These are phyloP conservation scores for Zoysia matrella DNA, from an alignment of 202 grass and related monocot genomes.

Conservation along the genomic window DNA sequence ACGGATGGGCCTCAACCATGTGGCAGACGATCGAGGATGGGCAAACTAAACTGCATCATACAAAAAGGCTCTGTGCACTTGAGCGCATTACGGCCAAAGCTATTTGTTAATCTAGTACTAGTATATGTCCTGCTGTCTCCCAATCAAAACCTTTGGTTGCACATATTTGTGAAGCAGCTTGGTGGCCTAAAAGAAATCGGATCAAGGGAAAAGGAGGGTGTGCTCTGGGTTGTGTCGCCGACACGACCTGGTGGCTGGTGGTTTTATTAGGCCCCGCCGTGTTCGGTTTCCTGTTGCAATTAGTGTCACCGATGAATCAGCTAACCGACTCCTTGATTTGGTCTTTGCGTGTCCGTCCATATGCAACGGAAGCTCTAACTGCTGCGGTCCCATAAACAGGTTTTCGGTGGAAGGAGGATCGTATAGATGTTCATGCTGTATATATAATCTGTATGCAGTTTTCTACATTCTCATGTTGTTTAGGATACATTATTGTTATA, in stretches of 20 bases:
- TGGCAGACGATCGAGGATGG: constrained; percentile 22
- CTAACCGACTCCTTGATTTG: constrained; percentile 28
- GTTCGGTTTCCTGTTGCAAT: constrained; percentile 30
- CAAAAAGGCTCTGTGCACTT: constrained; percentile 11
- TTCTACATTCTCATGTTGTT: not conserved
- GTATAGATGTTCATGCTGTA: not conserved
- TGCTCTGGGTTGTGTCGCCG: constrained; percentile 13
- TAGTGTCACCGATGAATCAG: constrained; percentile 50
- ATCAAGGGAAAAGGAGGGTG: not conserved
- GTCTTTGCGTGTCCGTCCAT: constrained; percentile 15
- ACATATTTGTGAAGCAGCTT: not conserved
- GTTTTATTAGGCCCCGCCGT: constrained; percentile 11
- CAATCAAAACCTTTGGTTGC: constrained; percentile 19
- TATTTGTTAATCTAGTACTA: constrained; percentile 2
- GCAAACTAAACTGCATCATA: constrained; percentile 3
- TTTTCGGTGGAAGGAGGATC: not conserved
- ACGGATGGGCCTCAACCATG: constrained; percentile 44
- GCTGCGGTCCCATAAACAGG: not conserved
- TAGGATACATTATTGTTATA: not conserved
- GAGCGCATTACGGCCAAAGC: not conserved
- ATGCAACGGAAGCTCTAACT: not conserved
- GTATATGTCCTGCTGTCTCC: not conserved
- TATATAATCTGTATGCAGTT: not conserved
- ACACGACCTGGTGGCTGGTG: constrained; percentile 33
- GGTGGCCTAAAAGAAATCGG: constrained; percentile 22